A percentile compares a stretch with the other conserved stretches of the same genome.
These are phyloP conservation scores for Elaeis oleifera DNA, from an alignment of 202 grass and related monocot genomes.

Conservation along the genomic window DNA sequence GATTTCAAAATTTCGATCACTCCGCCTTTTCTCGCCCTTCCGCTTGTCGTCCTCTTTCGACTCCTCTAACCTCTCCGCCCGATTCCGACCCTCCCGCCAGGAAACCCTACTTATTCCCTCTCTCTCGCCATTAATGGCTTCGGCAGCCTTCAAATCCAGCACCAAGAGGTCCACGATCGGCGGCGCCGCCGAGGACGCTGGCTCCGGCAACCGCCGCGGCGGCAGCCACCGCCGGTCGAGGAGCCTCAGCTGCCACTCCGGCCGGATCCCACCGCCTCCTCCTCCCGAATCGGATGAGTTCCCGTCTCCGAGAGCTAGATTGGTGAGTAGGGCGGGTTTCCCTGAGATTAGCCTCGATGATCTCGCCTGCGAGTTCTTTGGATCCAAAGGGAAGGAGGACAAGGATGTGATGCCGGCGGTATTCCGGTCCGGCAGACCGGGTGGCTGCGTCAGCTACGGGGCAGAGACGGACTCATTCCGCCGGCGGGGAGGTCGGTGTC, in stretches of 20 bases:
- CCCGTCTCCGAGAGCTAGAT: slow-evolving; percentile 51
- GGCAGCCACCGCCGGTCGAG: slow-evolving; percentile 35
- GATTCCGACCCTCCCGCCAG: background rate
- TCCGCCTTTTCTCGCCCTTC: too few species aligned
- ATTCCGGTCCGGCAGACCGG: slow-evolving; percentile 18
- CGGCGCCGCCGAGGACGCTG: slow-evolving; percentile 6
- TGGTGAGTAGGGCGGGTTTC: slow-evolving; percentile 49
- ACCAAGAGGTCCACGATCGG: slow-evolving; percentile 19
- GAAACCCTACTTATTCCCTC: slow-evolving; percentile 21
- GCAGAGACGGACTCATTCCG: slow-evolving; percentile 63
- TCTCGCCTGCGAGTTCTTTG: slow-evolving; percentile 79
- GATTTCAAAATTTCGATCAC: too few species aligned
- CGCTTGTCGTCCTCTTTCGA: too few species aligned
- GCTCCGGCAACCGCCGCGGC: background rate
- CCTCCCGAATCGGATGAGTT: slow-evolving; percentile 41
- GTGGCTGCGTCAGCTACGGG: slow-evolving; percentile 51
- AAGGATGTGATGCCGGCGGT: slow-evolving; percentile 13
- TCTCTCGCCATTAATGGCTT: slow-evolving; percentile 16
- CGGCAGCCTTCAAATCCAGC: slow-evolving; percentile 19
- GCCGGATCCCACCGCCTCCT: slow-evolving; percentile 44
- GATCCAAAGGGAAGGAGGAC: slow-evolving; percentile 67
- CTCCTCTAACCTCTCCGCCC: too few species aligned
- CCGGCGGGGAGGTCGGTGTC: slow-evolving; percentile 63
- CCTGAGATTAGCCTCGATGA: slow-evolving; percentile 85
- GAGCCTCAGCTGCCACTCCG: slow-evolving; percentile 63